These are phyloP conservation scores for Thalia dealbata DNA, from an alignment of 176 grass and related monocot genomes.

Conservation along the genomic window DNA sequence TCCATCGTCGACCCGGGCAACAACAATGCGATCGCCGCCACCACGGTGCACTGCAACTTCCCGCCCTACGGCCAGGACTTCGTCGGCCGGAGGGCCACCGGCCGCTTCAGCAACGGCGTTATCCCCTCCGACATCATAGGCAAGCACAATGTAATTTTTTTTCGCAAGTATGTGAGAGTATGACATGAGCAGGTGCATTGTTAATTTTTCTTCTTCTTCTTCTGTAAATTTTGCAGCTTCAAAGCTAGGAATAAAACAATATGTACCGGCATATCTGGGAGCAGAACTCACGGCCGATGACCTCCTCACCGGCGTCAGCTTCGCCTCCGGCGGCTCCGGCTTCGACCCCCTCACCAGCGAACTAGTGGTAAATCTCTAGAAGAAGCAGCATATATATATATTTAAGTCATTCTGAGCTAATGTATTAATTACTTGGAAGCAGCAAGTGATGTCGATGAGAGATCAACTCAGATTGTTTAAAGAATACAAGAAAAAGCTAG, in stretches of 20 bases:
- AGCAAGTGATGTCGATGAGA: conserved; percentile 62
- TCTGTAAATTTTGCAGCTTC: conserved; percentile 32
- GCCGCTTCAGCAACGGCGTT: conserved; percentile 75
- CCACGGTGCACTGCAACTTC: conserved; percentile 37
- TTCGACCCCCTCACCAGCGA: conserved; percentile 69
- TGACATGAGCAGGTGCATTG: no score
- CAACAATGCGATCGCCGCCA: conserved; percentile 50
- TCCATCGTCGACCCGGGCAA: conserved; percentile 72
- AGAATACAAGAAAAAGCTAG: conserved; percentile 73
- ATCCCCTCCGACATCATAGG: conserved; percentile 58
- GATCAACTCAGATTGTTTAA: conserved; percentile 69
- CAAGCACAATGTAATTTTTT: neutral
- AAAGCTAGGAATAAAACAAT: conserved; percentile 52
- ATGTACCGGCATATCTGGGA: conserved; percentile 65
- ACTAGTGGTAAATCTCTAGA: conserved; percentile 31
- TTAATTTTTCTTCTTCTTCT: neutral
- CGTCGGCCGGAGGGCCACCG: conserved; percentile 42
- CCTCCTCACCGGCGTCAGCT: conserved; percentile 80
- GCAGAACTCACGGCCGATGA: conserved; percentile 51
- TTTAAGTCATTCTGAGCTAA: no score
- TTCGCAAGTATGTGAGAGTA: no score
- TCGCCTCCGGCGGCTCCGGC: conserved; percentile 67
- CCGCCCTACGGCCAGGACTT: conserved; percentile 70
- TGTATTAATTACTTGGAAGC: neutral
- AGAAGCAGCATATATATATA: no score